These are phyloP conservation scores for Helicosporidium sp. DNA, from an alignment of 139 green algal genomes.

Conservation along the genomic window DNA sequence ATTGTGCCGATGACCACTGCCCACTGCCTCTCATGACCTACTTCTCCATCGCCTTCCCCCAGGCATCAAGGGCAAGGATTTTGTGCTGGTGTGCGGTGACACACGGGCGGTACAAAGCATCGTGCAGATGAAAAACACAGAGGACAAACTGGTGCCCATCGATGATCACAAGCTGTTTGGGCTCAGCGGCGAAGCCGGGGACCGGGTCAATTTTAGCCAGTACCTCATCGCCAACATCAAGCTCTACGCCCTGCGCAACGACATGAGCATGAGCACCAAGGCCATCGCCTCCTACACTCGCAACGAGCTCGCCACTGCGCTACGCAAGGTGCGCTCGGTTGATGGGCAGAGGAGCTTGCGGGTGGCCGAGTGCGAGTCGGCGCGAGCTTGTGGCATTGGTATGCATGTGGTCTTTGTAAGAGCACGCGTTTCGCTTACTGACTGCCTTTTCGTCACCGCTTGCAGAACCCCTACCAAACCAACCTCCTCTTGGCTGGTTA, in stretches of 20 bases:
- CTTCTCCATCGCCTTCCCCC: neutral
- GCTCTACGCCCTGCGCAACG: slow-evolving; percentile 78
- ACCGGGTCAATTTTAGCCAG: slow-evolving; percentile 74
- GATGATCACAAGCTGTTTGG: slow-evolving; percentile 79
- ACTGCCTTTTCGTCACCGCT: neutral
- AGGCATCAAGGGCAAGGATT: slow-evolving; percentile 65
- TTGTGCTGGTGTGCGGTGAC: slow-evolving; percentile 86
- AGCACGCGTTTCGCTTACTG: neutral
- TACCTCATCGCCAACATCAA: slow-evolving; percentile 78
- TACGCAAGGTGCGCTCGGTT: slow-evolving; percentile 64
- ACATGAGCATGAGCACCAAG: slow-evolving; percentile 55
- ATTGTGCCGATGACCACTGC: neutral
- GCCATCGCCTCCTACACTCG: slow-evolving; percentile 80
- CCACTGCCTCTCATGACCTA: neutral
- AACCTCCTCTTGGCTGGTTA: slow-evolving; percentile 90
- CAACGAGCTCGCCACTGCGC: slow-evolving; percentile 72
- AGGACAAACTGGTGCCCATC: slow-evolving; percentile 50
- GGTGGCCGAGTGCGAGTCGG: no score
- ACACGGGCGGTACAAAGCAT: slow-evolving; percentile 69
- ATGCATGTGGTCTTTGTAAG: neutral
- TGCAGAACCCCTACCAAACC: slow-evolving; percentile 70
- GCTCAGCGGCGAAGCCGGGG: slow-evolving; percentile 65
- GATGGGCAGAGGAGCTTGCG: no score
- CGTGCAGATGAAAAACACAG: slow-evolving; percentile 92
- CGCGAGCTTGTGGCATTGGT: neutral